Evolutionary conservation across 2,329 filamentous ascomycete genomes (phyloP), one percentile per base, ranked within the genome.

Genomic region (Pseudogymnoascus sp.): DNA sequence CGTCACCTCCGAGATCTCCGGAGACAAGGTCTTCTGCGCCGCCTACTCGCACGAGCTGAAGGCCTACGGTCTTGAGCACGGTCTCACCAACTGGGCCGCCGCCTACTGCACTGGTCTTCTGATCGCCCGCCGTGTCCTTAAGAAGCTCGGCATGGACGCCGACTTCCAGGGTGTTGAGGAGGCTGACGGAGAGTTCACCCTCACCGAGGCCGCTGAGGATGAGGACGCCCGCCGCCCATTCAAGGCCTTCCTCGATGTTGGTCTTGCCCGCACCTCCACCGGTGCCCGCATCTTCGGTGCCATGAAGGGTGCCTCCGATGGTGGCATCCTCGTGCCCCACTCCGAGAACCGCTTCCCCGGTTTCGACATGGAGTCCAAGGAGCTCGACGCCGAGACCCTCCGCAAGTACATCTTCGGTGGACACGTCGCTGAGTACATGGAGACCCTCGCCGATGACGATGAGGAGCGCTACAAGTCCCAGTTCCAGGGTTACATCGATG

Each of bases 361-460:
- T 75, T 99, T 84, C 88, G 95, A 99, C 79, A 90, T 96, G 34
- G 95, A 99, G 85, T 82, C 83, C 79, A 93, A 99, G 89, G 93
- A 97, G 87, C 91, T 99, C 75, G 95, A 99, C 75, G 86, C 92
- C 75, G 95, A 99, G 80, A 89, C 87, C 72, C 91, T 99, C 78
- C 92, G 93, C 86, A 96, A 93, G 85, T 99, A 99, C 89, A 99
- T 99, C 86, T 93, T 91, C 81, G 95, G 86, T 77, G 93, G 95
- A 67, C 95, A 99, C 87, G 91, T 99, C 70, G 93, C 93, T 73
- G 95, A 99, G 88, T 99, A 99, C 89, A 99, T 99, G 95, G 95
- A 99, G 89, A 95, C 89, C 65, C 90, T 99, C 70, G 95, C 95
- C 81, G 95, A 99, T 75, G 95, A 99, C 78, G 95, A 99, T 77